Percentiles rank a stretch among this genome's conserved stretches.
Evolutionary conservation across 2,329 filamentous ascomycete species (phyloP).

Genomic region (Venturia asperata): DNA sequence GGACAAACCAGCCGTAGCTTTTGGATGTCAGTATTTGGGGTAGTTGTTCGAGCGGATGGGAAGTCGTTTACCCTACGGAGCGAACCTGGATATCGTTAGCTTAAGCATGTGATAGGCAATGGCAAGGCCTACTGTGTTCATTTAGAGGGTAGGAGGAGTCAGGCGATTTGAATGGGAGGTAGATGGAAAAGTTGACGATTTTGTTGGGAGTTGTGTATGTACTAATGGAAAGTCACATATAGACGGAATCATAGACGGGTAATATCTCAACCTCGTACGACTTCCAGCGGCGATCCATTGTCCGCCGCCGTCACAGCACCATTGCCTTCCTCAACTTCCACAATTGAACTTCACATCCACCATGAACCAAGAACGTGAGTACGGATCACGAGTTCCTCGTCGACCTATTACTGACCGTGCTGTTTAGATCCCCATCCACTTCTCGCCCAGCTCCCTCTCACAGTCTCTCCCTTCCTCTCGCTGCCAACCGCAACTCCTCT

Average conservation of each 20-base stretch:
- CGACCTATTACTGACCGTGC: not conserved
- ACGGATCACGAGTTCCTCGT: not conserved
- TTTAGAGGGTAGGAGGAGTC: not conserved
- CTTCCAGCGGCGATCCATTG: not conserved
- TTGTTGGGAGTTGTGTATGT: too few relatives aligned
- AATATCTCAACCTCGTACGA: not conserved
- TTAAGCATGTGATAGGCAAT: not conserved
- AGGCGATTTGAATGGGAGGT: not conserved
- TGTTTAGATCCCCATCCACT: slow-evolving; percentile 64
- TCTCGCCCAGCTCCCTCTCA: slow-evolving; percentile 85
- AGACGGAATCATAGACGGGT: too few relatives aligned
- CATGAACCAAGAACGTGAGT: slow-evolving; percentile 35
- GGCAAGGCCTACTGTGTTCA: slow-evolving; percentile 19
- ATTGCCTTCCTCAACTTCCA: not conserved
- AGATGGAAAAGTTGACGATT: not conserved
- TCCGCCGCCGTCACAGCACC: not conserved
- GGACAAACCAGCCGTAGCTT: slow-evolving; percentile 86
- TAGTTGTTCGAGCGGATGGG: slow-evolving; percentile 8
- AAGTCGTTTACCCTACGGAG: slow-evolving; percentile 48
- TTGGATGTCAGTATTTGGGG: slow-evolving; percentile 11
- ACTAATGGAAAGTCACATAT: too few relatives aligned
- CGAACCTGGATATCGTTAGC: slow-evolving; percentile 38
- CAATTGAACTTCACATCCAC: slow-evolving; percentile 1
- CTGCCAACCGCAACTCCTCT: slow-evolving; percentile 85
- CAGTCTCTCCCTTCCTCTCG: slow-evolving; percentile 87